Percentiles rank a stretch among this genome's conserved stretches.
Conservation (phyloP, 768 basidiomycete genomes). For the Tricholoma furcatifolium region DNA sequence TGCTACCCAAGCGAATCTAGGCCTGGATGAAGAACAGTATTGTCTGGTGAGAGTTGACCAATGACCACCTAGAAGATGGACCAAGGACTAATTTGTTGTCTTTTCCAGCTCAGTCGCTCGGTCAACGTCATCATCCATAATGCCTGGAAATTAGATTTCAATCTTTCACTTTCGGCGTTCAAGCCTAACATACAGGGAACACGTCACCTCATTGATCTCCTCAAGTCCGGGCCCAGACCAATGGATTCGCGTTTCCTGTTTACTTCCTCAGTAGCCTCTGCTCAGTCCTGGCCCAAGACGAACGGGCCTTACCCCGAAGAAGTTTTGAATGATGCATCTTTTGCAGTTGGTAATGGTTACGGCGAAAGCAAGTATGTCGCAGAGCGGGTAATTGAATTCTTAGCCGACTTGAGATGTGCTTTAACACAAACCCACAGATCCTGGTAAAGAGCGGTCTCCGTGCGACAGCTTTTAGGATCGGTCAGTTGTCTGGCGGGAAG, state of each 20-base stretch:
- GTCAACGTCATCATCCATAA: constrained; percentile 33
- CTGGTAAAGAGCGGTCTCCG: constrained; percentile 23
- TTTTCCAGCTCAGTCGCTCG: constrained; percentile 25
- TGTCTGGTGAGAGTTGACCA: constrained; percentile 2
- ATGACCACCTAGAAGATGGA: too few relatives aligned
- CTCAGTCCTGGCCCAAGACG: constrained; percentile 17
- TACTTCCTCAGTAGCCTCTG: constrained; percentile 32
- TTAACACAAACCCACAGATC: too few relatives aligned
- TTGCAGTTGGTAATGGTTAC: constrained; percentile 28
- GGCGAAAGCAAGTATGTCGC: constrained; percentile 33
- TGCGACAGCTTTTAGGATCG: constrained; percentile 26
- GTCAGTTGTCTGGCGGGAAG: constrained; percentile 30
- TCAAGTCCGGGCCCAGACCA: constrained; percentile 17
- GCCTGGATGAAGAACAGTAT: constrained; percentile 12
- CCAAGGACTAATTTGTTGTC: too few relatives aligned
- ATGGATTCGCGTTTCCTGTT: constrained; percentile 25
- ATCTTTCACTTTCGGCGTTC: constrained; percentile 34
- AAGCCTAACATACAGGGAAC: constrained; percentile 34
- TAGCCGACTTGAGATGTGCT: too few relatives aligned
- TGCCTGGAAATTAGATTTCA: constrained; percentile 43
- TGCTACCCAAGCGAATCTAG: constrained; percentile 8
- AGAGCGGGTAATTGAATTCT: too few relatives aligned
- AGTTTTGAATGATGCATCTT: constrained; percentile 22
- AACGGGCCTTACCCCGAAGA: constrained; percentile 32
- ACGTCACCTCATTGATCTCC: constrained; percentile 30